Percentiles rank a stretch among this genome's conserved stretches.
These are phyloP conservation scores for Tetragonia tetragonoides DNA, from an alignment of 148 eudicot species.

Conservation along the genomic window DNA sequence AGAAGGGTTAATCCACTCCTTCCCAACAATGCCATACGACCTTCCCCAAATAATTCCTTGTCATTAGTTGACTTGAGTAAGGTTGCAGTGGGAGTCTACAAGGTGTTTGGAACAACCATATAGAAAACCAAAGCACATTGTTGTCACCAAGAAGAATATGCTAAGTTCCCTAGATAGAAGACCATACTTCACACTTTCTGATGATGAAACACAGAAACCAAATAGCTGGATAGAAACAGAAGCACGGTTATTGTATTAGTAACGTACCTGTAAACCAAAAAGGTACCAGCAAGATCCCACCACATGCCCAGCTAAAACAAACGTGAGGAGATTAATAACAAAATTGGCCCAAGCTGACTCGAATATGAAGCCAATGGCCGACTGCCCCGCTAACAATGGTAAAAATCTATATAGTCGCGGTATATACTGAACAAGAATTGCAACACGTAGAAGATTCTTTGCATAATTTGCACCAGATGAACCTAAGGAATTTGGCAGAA, in stretches of 20 bases:
- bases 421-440: conserved; percentile 68
- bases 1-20: too few relatives aligned
- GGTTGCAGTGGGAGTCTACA: background rate
- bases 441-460: conserved; percentile 60
- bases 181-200: background rate
- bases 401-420: conserved; percentile 66
- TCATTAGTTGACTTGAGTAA: too few relatives aligned
- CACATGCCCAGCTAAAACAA: conserved; percentile 68
- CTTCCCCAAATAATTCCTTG: too few relatives aligned
- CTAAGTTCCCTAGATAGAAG: background rate
- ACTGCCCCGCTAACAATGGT: conserved; percentile 62
- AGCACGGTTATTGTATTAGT: background rate
- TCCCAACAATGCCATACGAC: too few relatives aligned
- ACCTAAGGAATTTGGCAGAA: conserved; percentile 42
- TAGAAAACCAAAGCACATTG: background rate
- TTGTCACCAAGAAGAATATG: background rate
- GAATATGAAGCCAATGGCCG: conserved; percentile 64
- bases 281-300: conserved; percentile 90
- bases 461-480: conserved; percentile 63
- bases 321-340: conserved; percentile 72
- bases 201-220: background rate
- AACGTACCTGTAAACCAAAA: conserved; percentile 68
- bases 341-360: conserved; percentile 85
- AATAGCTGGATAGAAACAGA: too few relatives aligned
- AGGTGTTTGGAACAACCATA: background rate